phyloP scores from a whole-genome alignment of 2,329 filamentous ascomycete species.

The Hymenoscyphus repandus region DNA sequence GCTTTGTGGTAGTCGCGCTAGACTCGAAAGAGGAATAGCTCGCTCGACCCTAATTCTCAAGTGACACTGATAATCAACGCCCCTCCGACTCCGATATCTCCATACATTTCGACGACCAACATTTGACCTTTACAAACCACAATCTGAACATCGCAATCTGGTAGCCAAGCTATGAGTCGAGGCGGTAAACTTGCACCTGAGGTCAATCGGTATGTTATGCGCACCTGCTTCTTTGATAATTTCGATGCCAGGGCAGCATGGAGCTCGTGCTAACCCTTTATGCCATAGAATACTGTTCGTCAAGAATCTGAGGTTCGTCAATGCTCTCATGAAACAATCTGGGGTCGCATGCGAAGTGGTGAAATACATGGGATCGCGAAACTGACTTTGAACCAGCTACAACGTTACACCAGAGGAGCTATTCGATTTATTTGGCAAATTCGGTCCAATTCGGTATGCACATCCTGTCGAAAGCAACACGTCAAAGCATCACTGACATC shows the following conservation, averaged over 20 bases:
- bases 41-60: neutral
- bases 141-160: conserved; percentile 10
- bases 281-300: conserved; percentile 89
- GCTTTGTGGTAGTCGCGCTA: neutral
- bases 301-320: conserved; percentile 90
- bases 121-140: neutral
- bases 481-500: conserved; percentile 5
- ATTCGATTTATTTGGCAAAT: conserved; percentile 98
- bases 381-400: conserved; percentile 59
- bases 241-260: neutral
- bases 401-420: conserved; percentile 97
- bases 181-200: conserved; percentile 96
- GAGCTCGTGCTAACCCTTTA: conserved; percentile 19
- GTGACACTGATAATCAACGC: conserved; percentile 1
- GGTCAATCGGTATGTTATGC: conserved; percentile 81
- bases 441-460: conserved; percentile 83
- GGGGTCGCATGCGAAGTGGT: neutral
- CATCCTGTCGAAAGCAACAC: conserved; percentile 1
- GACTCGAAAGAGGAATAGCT: conserved; percentile 1
- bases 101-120: conserved; percentile 9
- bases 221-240: conserved; percentile 17
- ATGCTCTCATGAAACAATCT: conserved; percentile 2
- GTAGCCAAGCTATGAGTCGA: conserved; percentile 81
- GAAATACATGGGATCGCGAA: conserved; percentile 7
- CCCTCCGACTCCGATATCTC: conserved; percentile 4